phyloP scores from a whole-genome alignment of 768 basidiomycete species.

The Suillus lakei region DNA sequence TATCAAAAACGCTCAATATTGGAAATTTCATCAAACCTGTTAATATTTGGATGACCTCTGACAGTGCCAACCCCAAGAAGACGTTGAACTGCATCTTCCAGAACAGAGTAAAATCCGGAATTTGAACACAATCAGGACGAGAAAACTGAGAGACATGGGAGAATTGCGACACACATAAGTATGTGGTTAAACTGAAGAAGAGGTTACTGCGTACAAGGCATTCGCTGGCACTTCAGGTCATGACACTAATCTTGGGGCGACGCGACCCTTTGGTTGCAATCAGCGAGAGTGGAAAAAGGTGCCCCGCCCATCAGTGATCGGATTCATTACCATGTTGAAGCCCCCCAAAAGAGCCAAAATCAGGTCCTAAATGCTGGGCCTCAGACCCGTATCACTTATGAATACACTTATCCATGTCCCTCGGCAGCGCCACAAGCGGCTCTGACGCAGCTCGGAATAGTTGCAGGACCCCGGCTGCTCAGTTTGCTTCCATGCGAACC shows the following conservation, averaged over 20 bases:
- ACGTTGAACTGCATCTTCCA: neutral
- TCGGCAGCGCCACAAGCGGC: neutral
- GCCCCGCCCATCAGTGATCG: neutral
- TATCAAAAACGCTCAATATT: slow-evolving; percentile 5
- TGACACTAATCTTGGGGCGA: neutral
- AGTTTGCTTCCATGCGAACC: neutral
- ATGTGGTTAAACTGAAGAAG: neutral
- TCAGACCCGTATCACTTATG: neutral
- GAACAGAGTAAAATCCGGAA: neutral
- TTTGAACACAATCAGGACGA: neutral
- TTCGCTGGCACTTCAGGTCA: neutral
- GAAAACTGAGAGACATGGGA: neutral
- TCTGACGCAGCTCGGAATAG: neutral
- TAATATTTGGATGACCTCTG: neutral
- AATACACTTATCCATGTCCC: neutral
- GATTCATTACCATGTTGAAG: neutral
- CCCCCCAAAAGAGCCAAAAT: neutral
- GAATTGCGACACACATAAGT: neutral
- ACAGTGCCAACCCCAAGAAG: neutral
- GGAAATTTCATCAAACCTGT: slow-evolving; percentile 6
- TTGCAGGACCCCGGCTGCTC: neutral
- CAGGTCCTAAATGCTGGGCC: neutral
- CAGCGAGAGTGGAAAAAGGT: neutral
- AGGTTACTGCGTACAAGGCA: neutral
- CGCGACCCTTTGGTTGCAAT: neutral